Conservation (phyloP, 2,329 filamentous ascomycete genomes). For the Podosphaera fusca region DNA sequence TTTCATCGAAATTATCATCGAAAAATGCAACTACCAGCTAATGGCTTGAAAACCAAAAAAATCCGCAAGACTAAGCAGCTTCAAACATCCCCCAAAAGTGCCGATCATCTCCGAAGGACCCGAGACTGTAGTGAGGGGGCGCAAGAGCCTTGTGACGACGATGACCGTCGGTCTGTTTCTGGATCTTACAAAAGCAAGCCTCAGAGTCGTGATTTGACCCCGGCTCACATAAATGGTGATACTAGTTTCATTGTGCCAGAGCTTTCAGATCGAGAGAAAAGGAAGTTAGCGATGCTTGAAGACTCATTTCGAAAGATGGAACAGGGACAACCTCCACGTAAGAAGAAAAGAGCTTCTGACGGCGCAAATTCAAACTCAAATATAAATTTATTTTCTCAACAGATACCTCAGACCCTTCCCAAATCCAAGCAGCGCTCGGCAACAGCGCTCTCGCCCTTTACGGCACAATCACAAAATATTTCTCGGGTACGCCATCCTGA, state of each 20-base stretch:
- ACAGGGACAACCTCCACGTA: slow-evolving; percentile 31
- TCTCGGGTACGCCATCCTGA: slow-evolving; percentile 11
- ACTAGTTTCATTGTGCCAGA: slow-evolving; percentile 28
- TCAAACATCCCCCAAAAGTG: slow-evolving; percentile 37
- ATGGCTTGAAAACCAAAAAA: slow-evolving; percentile 15
- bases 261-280: slow-evolving; percentile 41
- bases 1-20: slow-evolving; percentile 35
- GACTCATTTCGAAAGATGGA: slow-evolving; percentile 39
- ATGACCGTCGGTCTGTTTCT: slow-evolving; percentile 26
- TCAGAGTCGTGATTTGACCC: slow-evolving; percentile 41
- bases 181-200: slow-evolving; percentile 38
- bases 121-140: slow-evolving; percentile 39
- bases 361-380: slow-evolving; percentile 17
- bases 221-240: slow-evolving; percentile 27
- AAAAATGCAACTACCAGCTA: slow-evolving; percentile 24
- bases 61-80: slow-evolving; percentile 26
- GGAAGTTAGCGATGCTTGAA: slow-evolving; percentile 42
- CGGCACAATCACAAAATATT: slow-evolving; percentile 10
- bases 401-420: slow-evolving; percentile 10
- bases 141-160: slow-evolving; percentile 29
- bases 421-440: slow-evolving; percentile 14
- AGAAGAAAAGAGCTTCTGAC: slow-evolving; percentile 40
- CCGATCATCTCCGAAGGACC: slow-evolving; percentile 37
- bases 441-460: slow-evolving; percentile 8
- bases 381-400: slow-evolving; percentile 2